These are phyloP conservation scores for Pseudopyricularia javanii DNA, from an alignment of 2,329 filamentous ascomycete genomes.

Conservation along the genomic window DNA sequence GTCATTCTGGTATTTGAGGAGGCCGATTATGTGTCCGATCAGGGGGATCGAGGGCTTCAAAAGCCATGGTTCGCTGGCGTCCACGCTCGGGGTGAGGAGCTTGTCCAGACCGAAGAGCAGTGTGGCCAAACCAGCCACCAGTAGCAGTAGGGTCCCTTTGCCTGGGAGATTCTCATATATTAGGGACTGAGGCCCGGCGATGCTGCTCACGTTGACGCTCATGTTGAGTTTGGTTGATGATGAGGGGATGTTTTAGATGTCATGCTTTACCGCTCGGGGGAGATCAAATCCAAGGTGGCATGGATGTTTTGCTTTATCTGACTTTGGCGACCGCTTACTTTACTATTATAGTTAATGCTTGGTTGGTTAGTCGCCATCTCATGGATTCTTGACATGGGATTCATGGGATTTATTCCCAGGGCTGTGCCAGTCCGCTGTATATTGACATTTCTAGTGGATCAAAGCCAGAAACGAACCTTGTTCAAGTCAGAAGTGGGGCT, in stretches of 20 bases:
- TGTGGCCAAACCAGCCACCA: background rate
- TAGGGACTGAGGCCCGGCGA: background rate
- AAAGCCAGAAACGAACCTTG: too few species aligned
- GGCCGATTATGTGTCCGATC: background rate
- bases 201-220: background rate
- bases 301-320: too few species aligned
- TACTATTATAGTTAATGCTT: too few species aligned
- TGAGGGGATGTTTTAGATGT: background rate
- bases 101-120: background rate
- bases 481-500: too few species aligned
- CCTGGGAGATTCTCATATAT: background rate
- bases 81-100: background rate
- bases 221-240: background rate
- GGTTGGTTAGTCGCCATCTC: too few species aligned
- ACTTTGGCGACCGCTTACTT: too few species aligned
- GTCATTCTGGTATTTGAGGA: background rate
- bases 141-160: background rate
- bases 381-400: too few species aligned
- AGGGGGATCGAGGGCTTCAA: background rate
- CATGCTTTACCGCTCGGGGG: too few species aligned
- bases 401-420: too few species aligned
- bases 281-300: too few species aligned
- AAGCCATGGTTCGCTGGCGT: background rate
- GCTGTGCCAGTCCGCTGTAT: too few species aligned
- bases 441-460: too few species aligned